Base-by-base conservation (phyloP, 495 filamentous ascomycete genomes). In the Penicillium salamii region DNA sequence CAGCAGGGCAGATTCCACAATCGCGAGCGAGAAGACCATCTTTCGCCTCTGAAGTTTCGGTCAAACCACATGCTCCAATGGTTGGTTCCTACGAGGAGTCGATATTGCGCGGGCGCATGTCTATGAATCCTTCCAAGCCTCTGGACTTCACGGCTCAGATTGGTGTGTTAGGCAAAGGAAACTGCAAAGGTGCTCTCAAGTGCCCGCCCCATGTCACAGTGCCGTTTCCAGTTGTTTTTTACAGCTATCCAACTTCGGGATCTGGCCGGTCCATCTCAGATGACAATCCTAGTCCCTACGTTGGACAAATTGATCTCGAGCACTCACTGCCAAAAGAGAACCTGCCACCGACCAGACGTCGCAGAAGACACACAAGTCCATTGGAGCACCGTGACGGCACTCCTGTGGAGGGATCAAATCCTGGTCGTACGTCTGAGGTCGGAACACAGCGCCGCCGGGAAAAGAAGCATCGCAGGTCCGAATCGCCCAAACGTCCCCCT, bases 21-120 rank as follows among this genome's bases (percentile, higher is more conserved):
- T 58, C 79, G 4, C 78, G 78, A 8, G 66, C 80, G 15, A 78
- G 90, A 43, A 74, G 88, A 31, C 86, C 86, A 1, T 95, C 91
- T 1, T 76, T 86, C 47, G 77, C 81, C 31, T 86, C 87, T 2
- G 91, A 97, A 15, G 67, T 74, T 13, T 88, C 90, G 12, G 79
- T 89, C 2, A 75, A 91, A 17, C 86, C 90, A 23, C 89, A 91
- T 71, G 92, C 92, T 19, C 88, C 91, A 3, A 91, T 98, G 86
- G 93, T 98, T 14, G 93, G 93, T 0, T 97, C 93, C 3, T 98
- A 96, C 57, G 93, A 98, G 65, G 93, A 98, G 67, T 96, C 90
- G 3, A 97, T 98, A 42, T 72, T 98, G 3, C 83, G 89, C 18
- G 93, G 93, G 21, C 81, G 95, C 45, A 98, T 98, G 93, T 97